Evolutionary conservation across 2,329 filamentous ascomycete genomes (phyloP).

Genomic region (Phoma sp.): DNA sequence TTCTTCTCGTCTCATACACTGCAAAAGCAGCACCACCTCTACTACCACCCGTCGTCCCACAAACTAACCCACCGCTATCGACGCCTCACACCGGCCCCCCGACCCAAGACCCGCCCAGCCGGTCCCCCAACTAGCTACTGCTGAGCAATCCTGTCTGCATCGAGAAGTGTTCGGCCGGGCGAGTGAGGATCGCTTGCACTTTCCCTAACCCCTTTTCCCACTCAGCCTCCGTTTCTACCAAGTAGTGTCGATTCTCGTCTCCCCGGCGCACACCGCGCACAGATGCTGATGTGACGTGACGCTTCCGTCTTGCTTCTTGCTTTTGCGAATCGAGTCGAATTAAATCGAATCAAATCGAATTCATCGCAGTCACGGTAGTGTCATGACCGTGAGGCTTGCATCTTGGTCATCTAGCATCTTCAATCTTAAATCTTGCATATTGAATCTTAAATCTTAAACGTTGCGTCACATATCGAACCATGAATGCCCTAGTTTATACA

Average conservation of each 20-base stretch:
- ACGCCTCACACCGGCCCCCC: constrained; percentile 12
- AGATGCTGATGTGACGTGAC: background rate
- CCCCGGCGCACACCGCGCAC: constrained; percentile 1
- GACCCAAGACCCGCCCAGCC: constrained; percentile 8
- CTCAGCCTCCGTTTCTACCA: background rate
- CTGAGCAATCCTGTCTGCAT: constrained; percentile 3
- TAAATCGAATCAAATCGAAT: too few species aligned
- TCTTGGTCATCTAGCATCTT: too few species aligned
- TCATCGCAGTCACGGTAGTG: too few species aligned
- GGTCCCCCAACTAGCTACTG: background rate
- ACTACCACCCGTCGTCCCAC: background rate
- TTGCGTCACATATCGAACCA: too few species aligned
- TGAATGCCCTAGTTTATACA: too few species aligned
- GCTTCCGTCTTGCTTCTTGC: background rate
- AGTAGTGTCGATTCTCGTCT: too few species aligned
- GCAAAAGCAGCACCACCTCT: background rate
- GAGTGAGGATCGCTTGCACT: background rate
- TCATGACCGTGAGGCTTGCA: too few species aligned
- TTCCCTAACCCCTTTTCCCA: constrained; percentile 12
- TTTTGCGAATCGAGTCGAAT: background rate
- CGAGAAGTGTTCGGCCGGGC: constrained; percentile 16
- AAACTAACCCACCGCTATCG: background rate
- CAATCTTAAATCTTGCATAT: too few species aligned
- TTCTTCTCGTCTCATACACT: too few species aligned
- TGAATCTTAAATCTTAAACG: too few species aligned